Evolutionary conservation across 768 basidiomycete genomes (phyloP).

Genomic region (Termitomyces sp.): DNA sequence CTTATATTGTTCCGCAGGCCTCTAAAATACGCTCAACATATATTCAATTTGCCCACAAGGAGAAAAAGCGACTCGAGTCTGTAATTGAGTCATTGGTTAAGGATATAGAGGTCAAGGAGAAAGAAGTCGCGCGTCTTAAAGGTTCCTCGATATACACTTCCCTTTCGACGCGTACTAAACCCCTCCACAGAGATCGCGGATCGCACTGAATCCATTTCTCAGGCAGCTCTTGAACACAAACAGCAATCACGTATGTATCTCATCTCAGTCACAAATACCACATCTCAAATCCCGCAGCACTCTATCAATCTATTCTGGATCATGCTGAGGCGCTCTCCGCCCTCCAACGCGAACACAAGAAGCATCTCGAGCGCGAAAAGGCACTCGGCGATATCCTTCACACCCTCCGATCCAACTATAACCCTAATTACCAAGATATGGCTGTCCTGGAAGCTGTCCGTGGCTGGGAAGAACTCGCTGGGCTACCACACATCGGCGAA

Average conservation of each 20-base stretch:
- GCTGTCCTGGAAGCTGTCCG: constrained; percentile 95
- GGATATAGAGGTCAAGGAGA: constrained; percentile 63
- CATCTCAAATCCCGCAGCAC: constrained; percentile 43
- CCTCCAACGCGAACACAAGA: constrained; percentile 67
- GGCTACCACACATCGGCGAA: constrained; percentile 70
- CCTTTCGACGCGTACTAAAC: neutral
- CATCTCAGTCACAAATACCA: neutral
- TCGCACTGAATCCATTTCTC: constrained; percentile 71
- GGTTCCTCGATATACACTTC: constrained; percentile 36
- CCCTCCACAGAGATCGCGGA: constrained; percentile 65
- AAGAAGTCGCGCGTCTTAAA: constrained; percentile 70
- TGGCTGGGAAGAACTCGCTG: constrained; percentile 81
- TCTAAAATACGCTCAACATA: constrained; percentile 90
- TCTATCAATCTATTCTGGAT: constrained; percentile 70
- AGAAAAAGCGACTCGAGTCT: constrained; percentile 79
- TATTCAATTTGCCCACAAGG: constrained; percentile 82
- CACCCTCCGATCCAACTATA: constrained; percentile 80
- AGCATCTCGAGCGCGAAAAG: constrained; percentile 71
- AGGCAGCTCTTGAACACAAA: constrained; percentile 79
- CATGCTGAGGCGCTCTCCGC: constrained; percentile 78
- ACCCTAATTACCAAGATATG: constrained; percentile 99
- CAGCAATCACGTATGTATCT: constrained; percentile 73
- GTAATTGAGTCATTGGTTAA: constrained; percentile 48
- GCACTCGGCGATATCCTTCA: constrained; percentile 82
- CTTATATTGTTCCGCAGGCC: constrained; percentile 47